Conservation (phyloP, 202 grass and related monocot genomes). For the Carex arenaria region DNA sequence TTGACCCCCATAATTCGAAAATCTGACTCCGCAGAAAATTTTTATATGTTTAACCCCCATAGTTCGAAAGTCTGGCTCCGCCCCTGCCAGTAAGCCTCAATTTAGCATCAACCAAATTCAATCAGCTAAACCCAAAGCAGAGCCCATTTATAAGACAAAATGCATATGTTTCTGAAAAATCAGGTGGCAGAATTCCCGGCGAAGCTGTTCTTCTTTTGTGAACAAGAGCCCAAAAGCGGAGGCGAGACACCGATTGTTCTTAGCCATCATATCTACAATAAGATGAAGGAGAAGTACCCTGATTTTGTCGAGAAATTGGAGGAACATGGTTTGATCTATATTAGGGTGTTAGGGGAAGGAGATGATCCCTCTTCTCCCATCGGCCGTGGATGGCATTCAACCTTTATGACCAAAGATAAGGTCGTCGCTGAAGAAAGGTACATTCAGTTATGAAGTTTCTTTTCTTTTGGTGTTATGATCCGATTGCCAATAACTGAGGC, state of each 20-base stretch:
- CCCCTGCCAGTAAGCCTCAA: not conserved
- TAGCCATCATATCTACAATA: slow-evolving; percentile 74
- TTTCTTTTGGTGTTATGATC: not conserved
- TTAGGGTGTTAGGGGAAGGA: slow-evolving; percentile 68
- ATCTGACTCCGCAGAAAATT: too few relatives aligned
- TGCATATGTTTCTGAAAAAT: slow-evolving; percentile 5
- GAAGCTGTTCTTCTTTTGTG: slow-evolving; percentile 93
- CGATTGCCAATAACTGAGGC: too few relatives aligned
- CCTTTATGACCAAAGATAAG: slow-evolving; percentile 87
- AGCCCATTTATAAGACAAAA: not conserved
- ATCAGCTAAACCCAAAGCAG: not conserved
- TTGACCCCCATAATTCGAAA: too few relatives aligned
- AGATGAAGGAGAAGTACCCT: slow-evolving; percentile 52
- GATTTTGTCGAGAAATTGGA: slow-evolving; percentile 84
- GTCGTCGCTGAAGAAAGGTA: slow-evolving; percentile 65
- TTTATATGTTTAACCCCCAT: too few relatives aligned
- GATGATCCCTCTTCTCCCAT: slow-evolving; percentile 90
- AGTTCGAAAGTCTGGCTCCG: too few relatives aligned
- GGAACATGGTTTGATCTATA: slow-evolving; percentile 63
- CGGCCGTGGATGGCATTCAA: slow-evolving; percentile 93
- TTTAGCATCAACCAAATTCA: not conserved
- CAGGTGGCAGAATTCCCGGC: slow-evolving; percentile 77
- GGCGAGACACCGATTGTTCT: slow-evolving; percentile 84
- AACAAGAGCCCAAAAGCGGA: slow-evolving; percentile 57
- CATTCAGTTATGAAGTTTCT: not conserved